A percentile compares a stretch with the other conserved stretches of the same genome.
phyloP scores from a whole-genome alignment of 352 stramenopile species.

The Pythium sukuiense region DNA sequence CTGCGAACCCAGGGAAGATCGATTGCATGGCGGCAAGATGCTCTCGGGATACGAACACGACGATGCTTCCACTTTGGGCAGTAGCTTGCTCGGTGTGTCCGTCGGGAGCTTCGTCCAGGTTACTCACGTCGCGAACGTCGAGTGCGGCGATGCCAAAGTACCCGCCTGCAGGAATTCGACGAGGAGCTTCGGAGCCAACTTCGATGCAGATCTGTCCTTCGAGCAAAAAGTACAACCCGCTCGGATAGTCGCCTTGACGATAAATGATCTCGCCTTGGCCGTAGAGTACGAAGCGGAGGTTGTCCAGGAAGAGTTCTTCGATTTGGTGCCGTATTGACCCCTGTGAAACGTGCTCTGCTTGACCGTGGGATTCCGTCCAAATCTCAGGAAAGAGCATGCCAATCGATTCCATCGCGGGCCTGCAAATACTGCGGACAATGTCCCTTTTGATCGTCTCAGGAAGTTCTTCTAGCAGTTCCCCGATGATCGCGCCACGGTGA shows the following conservation, averaged over 20 bases:
- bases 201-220: neutral
- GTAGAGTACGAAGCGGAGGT: constrained; percentile 46
- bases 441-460: constrained; percentile 54
- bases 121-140: neutral
- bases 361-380: constrained; percentile 10
- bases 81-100: neutral
- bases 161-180: neutral
- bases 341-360: neutral
- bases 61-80: neutral
- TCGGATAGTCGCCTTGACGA: neutral
- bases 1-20: constrained; percentile 28
- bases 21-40: neutral
- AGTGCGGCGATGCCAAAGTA: neutral
- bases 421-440: constrained; percentile 59
- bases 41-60: neutral
- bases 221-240: neutral
- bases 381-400: constrained; percentile 34
- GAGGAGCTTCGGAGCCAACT: neutral
- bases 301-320: constrained; percentile 53
- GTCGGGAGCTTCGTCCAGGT: neutral
- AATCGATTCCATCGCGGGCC: constrained; percentile 45
- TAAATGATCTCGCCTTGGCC: neutral
- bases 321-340: constrained; percentile 29
- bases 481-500: constrained; percentile 40
- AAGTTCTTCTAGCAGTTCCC: constrained; percentile 55